Evolutionary conservation across 2,329 filamentous ascomycete genomes (phyloP), one percentile per base, ranked within the genome.

Genomic region (Stemphylium beticola): DNA sequence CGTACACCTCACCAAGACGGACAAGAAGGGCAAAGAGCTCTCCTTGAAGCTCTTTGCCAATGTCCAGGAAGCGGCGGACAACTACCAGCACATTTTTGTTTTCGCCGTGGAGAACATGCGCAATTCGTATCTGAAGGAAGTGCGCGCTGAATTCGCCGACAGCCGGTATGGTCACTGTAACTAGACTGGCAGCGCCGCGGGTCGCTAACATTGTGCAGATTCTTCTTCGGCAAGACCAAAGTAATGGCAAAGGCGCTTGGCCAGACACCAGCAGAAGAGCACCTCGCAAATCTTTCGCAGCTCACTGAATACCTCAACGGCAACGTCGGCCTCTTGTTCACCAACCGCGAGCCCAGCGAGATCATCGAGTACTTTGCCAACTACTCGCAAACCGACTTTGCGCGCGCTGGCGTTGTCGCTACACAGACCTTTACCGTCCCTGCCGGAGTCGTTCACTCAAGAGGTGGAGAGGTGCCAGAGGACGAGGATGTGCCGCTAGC

Each of bases 211-310:
- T 31, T 53, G 40, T 40, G 42, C 68, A 95, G 93, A 68, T 82
- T 99, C 75, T 98, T 98, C 86, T 98, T 97, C 79, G 95, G 93
- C 80, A 99, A 98, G 82, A 98, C 93, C 56, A 98, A 98, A 81
- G 93, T 99, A 77, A 98, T 98, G 92, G 88, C 91, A 68, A 93
- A 95, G 79, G 93, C 95, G 53, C 89, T 99, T 22, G 95, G 95
- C 73, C 85, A 85, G 62, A 87, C 83, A 49, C 83, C 87, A 64
- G 89, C 90, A 71, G 89, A 91, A 69, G 91, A 93, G 78, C 85
- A 90, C 77, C 90, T 91, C 65, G 85, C 90, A 39, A 91, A 91
- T 73, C 86, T 95, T 69, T 82, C 91, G 74, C 78, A 80, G 60
- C 86, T 97, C 54, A 79, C 84, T 17, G 80, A 81, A 40, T 85